Conservation (phyloP, 129 eudicot genomes). For the Tagetes erecta region DNA sequence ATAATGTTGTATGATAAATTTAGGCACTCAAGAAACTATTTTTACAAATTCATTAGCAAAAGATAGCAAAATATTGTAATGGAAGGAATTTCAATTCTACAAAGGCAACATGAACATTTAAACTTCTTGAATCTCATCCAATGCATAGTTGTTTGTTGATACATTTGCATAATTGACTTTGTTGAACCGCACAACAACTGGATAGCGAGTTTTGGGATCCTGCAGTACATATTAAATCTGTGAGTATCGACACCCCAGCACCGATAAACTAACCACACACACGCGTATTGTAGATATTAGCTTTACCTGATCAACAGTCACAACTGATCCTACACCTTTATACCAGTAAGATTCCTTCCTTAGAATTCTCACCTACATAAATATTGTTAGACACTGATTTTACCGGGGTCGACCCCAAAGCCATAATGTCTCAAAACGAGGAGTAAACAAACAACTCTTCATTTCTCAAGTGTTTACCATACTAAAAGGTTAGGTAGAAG, state of each 20-base stretch:
- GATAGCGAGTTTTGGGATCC: constrained; percentile 93
- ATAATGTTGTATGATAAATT: constrained; percentile 16
- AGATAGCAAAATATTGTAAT: constrained; percentile 28
- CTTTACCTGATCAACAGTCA: constrained; percentile 84
- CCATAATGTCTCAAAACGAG: background rate
- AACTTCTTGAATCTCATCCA: constrained; percentile 85
- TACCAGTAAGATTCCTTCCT: constrained; percentile 92
- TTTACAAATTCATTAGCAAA: constrained; percentile 30
- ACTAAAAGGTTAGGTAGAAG: background rate
- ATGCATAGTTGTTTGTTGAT: constrained; percentile 98
- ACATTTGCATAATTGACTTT: constrained; percentile 97
- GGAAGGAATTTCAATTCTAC: constrained; percentile 31
- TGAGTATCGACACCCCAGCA: background rate
- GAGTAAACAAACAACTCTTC: background rate
- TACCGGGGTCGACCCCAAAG: too few relatives aligned
- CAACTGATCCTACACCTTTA: constrained; percentile 83
- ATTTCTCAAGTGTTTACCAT: background rate
- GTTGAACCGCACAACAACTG: constrained; percentile 95
- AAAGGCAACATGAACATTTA: constrained; percentile 34
- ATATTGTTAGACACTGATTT: background rate
- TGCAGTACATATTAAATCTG: constrained; percentile 35
- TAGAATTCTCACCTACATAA: constrained; percentile 75
- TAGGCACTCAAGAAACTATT: constrained; percentile 32
- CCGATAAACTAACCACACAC: background rate
- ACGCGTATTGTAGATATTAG: background rate